phyloP scores from a whole-genome alignment of 768 basidiomycete species.

The Pleurotus cornucopiae region DNA sequence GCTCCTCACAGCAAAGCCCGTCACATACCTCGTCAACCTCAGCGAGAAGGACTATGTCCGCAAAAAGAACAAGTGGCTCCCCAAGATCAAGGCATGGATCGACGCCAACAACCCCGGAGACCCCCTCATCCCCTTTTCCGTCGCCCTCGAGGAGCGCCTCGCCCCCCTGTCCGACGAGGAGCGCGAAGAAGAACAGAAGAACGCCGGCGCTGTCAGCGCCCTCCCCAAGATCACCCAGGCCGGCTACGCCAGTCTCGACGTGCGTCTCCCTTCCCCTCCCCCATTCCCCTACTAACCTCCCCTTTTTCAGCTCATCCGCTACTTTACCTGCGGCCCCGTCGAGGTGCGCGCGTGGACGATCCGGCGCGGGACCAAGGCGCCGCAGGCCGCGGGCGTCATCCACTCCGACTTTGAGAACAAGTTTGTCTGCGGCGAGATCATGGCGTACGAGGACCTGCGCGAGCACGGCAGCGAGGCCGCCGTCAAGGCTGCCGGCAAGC shows the following conservation, averaged over 20 bases:
- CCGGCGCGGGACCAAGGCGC: slow-evolving; percentile 88
- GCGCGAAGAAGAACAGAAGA: slow-evolving; percentile 74
- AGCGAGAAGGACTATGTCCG: slow-evolving; percentile 92
- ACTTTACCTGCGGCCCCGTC: slow-evolving; percentile 96
- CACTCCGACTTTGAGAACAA: slow-evolving; percentile 99
- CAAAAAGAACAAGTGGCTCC: slow-evolving; percentile 99
- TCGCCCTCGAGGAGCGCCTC: slow-evolving; percentile 90
- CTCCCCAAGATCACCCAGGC: slow-evolving; percentile 94
- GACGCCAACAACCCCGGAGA: slow-evolving; percentile 96
- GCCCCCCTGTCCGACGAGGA: slow-evolving; percentile 60
- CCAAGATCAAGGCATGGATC: slow-evolving; percentile 98
- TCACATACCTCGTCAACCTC: slow-evolving; percentile 97
- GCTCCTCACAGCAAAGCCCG: slow-evolving; percentile 93
- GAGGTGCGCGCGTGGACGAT: slow-evolving; percentile 99
- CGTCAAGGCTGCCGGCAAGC: slow-evolving; percentile 93
- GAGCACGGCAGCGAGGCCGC: slow-evolving; percentile 87
- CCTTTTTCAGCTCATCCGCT: slow-evolving; percentile 71
- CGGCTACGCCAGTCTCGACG: slow-evolving; percentile 84
- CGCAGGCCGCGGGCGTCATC: slow-evolving; percentile 96
- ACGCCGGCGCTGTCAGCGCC: slow-evolving; percentile 66
- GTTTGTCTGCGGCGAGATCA: slow-evolving; percentile 97
- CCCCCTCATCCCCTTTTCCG: slow-evolving; percentile 93
- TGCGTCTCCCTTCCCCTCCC: slow-evolving; percentile 28
- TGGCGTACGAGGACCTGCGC: slow-evolving; percentile 85
- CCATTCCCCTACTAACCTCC: not conserved